Base-by-base conservation (phyloP, 208 protist genomes). In the Naegleria lovaniensis region DNA sequence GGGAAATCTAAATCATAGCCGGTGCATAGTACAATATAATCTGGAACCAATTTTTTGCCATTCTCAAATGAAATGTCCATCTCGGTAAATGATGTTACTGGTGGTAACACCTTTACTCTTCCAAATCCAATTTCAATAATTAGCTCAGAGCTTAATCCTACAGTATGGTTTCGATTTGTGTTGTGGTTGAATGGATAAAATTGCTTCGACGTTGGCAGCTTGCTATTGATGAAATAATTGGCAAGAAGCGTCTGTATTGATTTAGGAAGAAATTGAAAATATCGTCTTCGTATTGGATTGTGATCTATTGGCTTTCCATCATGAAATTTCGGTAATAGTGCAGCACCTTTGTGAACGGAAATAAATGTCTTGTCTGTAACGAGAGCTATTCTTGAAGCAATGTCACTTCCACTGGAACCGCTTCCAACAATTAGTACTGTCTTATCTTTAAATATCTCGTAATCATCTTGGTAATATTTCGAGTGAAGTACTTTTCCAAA, bases 401-500 rank as follows among this genome's bases (percentile, higher is more conserved):
- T 88, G 39, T 88, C 85, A 38, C 9, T 22, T 43, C 85, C 85
- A n/a, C 41, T 58, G 5, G 41, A 33, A 2, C 41, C 43, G 58
- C 19, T 48, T 36, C 85, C 85, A 88, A 88, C 19, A 58, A 88
- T 38, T 29, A 88, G 11, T 36, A 51, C 16, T 40, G 16, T 39
- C n/a, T 88, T 88, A 19, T 88, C 85, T 58, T 29, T 58, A 13
- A 88, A 88, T 38, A 88, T 51, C 13, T 88, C 85, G 38, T 39
- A 79, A 79, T 88, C 41, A 5, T 58, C 43, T 38, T 88, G 67
- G 55, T 58, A 88, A 39, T 59, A 9, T 58, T 58, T 58, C 11
- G 41, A 58, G 13, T 88, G 85, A 38, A 88, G 7, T 38, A 88
- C 5, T 11, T 58, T 51, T 51, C 22, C 85, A 15, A 43, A n/a